These are phyloP conservation scores for Apiospora sp. DNA, from an alignment of 2,329 filamentous ascomycete species.

Conservation along the genomic window DNA sequence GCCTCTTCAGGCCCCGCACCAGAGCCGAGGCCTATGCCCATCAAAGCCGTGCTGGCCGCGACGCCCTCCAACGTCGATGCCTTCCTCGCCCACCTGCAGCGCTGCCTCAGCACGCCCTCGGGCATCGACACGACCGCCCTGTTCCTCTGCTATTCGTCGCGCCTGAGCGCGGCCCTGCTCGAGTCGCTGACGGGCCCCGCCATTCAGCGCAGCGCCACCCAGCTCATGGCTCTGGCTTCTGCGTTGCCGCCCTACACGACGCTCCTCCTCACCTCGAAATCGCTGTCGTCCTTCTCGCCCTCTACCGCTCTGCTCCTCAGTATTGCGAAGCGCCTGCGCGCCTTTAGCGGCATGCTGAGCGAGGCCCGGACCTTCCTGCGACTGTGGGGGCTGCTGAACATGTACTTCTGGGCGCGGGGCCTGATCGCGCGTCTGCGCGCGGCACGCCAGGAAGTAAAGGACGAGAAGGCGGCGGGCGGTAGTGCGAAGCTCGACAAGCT, in stretches of 20 bases:
- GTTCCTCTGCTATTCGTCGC: constrained; percentile 72
- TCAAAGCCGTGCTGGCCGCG: constrained; percentile 43
- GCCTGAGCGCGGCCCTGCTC: constrained; percentile 61
- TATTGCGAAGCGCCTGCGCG: constrained; percentile 62
- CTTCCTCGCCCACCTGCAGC: constrained; percentile 64
- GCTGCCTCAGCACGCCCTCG: constrained; percentile 71
- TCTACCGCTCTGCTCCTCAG: constrained; percentile 54
- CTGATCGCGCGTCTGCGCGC: constrained; percentile 49
- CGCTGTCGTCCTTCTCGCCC: constrained; percentile 42
- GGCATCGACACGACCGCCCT: constrained; percentile 76
- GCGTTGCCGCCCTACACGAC: constrained; percentile 59
- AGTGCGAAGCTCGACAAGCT: constrained; percentile 48
- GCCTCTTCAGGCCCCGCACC: constrained; percentile 37
- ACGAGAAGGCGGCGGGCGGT: constrained; percentile 39
- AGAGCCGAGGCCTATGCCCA: constrained; percentile 37
- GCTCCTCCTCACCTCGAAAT: constrained; percentile 50
- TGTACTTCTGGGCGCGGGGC: constrained; percentile 72
- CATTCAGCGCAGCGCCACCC: constrained; percentile 59
- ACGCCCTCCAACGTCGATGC: constrained; percentile 55
- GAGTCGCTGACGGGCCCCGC: constrained; percentile 63
- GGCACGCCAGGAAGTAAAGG: constrained; percentile 33
- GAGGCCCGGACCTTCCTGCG: constrained; percentile 78
- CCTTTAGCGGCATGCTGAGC: constrained; percentile 70
- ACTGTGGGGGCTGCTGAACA: constrained; percentile 78
- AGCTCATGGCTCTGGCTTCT: constrained; percentile 60